A percentile compares a stretch with the other conserved stretches of the same genome.
These are phyloP conservation scores for Simplicillium sp. DNA, from an alignment of 2,329 filamentous ascomycete species.

Conservation along the genomic window DNA sequence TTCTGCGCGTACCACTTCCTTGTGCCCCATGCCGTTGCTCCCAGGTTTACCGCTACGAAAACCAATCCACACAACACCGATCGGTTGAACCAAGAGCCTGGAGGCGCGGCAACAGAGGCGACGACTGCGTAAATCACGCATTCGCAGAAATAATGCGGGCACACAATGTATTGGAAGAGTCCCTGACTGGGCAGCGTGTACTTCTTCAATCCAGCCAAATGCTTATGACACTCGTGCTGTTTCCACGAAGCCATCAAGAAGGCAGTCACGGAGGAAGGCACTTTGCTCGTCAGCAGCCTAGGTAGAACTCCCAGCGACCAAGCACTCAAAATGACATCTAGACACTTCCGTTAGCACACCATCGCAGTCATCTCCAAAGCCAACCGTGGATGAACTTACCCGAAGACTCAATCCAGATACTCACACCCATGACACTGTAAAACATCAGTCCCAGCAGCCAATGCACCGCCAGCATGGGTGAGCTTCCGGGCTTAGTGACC, in stretches of 20 bases:
- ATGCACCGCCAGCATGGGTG: constrained; percentile 77
- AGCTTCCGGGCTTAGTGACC: constrained; percentile 52
- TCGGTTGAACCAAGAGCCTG: constrained; percentile 55
- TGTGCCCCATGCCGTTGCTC: constrained; percentile 69
- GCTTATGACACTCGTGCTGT: constrained; percentile 65
- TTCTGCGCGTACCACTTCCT: constrained; percentile 69
- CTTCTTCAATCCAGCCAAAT: constrained; percentile 63
- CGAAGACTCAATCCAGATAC: constrained; percentile 77
- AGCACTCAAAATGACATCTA: background rate
- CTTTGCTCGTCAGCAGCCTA: constrained; percentile 10
- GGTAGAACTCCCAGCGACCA: too few species aligned
- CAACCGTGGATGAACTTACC: constrained; percentile 34
- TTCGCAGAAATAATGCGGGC: constrained; percentile 88
- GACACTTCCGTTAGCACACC: background rate
- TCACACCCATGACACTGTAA: constrained; percentile 64
- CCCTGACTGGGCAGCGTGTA: constrained; percentile 73
- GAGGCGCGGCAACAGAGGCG: constrained; percentile 62
- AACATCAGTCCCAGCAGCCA: constrained; percentile 72
- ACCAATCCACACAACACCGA: constrained; percentile 60
- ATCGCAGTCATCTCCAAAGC: too few species aligned
- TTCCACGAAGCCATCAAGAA: constrained; percentile 62
- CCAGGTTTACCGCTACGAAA: constrained; percentile 74
- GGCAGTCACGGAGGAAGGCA: constrained; percentile 41
- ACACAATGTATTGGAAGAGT: constrained; percentile 64
- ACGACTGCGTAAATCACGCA: constrained; percentile 76